Base-by-base conservation (phyloP, 768 basidiomycete species). In the Serpula lacrymans region DNA sequence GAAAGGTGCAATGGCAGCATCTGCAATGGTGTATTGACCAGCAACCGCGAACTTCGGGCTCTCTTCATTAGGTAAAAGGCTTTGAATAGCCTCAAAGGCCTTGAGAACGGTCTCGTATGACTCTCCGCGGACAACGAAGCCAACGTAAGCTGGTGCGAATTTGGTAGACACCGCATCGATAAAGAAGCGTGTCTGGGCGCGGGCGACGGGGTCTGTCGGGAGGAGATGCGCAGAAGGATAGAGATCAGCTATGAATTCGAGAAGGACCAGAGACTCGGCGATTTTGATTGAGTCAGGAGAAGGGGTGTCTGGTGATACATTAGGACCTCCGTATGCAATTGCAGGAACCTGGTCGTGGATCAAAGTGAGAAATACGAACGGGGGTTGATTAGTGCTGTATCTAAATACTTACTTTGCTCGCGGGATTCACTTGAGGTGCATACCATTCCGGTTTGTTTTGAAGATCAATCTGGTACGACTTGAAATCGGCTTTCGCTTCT, bases 361-460 rank as follows among this genome's bases (percentile, higher is more conserved):
- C 42, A 43, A 24, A 34, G 0, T 25, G 11, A n/a, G n/a, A n/a
- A n/a, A n/a, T n/a, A n/a, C n/a, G n/a, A n/a, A n/a, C n/a, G n/a
- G n/a, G n/a, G n/a, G n/a, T n/a, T n/a, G n/a, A n/a, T n/a, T n/a
- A n/a, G n/a, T n/a, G n/a, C n/a, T n/a, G n/a, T n/a, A n/a, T n/a
- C 31, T 21, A 23, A 16, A 13, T 27, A 52, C 54, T 12, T 50
- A 80, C 82, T 72, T 83, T 84, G 63, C 75, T 74, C 1, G 73
- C 80, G 1, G 77, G 77, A 59, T 85, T 86, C 27, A 86, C 73
- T 43, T 77, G 71, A 0, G 73, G 69, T 0, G 74, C 74, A 52
- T 81, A 84, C 82, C 82, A 84, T 36, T 72, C 77, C 1, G 82
- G 82, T 62, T 85, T 86, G 64, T 80, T 78, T 48, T 42, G 35